Evolutionary conservation across 1,284 basidiomycete species (phyloP).

Genomic region (Hemileia vastatrix): DNA sequence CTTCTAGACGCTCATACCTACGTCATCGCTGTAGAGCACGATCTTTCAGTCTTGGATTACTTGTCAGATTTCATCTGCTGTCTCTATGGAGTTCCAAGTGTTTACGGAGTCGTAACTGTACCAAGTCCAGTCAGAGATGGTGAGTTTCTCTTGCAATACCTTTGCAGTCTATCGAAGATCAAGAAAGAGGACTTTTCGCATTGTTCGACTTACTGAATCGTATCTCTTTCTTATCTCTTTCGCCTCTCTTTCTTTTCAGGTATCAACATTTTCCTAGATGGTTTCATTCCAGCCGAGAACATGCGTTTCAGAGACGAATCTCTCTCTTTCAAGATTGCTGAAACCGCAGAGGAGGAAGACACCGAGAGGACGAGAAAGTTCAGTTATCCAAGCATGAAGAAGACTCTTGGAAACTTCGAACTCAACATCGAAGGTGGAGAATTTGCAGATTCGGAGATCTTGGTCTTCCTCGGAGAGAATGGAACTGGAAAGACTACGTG

Average conservation of each 20-base stretch:
- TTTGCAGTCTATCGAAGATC: not conserved
- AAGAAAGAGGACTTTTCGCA: no score
- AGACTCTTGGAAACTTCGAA: conserved; percentile 41
- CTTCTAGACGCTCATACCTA: conserved; percentile 41
- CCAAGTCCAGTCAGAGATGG: conserved; percentile 42
- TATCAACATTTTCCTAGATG: conserved; percentile 45
- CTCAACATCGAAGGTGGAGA: conserved; percentile 40
- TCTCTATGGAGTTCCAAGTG: conserved; percentile 42
- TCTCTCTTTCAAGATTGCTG: conserved; percentile 42
- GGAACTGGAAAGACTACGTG: conserved; percentile 43
- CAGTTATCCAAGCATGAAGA: conserved; percentile 41
- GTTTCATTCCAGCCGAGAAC: conserved; percentile 44
- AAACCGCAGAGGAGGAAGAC: conserved; percentile 41
- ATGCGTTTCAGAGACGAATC: conserved; percentile 45
- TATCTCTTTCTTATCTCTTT: not conserved
- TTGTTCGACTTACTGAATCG: not conserved
- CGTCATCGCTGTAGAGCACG: conserved; percentile 44
- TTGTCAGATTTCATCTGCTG: conserved; percentile 45
- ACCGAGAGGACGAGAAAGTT: conserved; percentile 35
- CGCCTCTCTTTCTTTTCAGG: not conserved
- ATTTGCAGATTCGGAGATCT: conserved; percentile 42
- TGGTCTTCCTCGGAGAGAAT: conserved; percentile 44
- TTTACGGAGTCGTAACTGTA: conserved; percentile 44
- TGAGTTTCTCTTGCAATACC: not conserved
- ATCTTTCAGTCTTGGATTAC: conserved; percentile 43